phyloP scores from a whole-genome alignment of 148 eudicot genomes.

The Nepenthes gracilis region DNA sequence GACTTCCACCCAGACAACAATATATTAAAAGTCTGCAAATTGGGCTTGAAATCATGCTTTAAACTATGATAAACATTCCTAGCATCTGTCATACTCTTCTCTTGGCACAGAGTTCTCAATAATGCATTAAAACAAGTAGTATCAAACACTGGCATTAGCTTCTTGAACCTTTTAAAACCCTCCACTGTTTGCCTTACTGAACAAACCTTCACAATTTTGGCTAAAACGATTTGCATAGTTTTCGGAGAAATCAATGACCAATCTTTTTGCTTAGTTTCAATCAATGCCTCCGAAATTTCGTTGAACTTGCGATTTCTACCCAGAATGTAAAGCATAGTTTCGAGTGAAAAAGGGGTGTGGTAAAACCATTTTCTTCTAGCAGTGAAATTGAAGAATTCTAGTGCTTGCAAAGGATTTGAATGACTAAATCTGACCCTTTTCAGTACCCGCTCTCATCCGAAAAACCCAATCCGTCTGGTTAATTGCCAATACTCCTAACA shows the following conservation, averaged over 20 bases:
- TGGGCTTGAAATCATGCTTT: no score
- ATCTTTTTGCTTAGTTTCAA: conserved; percentile 47
- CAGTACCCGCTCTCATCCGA: conserved; percentile 32
- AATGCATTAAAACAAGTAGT: no score
- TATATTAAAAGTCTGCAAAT: no score
- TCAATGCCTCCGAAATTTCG: conserved; percentile 49
- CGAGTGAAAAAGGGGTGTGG: conserved; percentile 61
- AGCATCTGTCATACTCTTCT: no score
- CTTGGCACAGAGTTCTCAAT: no score
- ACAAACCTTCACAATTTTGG: conserved; percentile 59
- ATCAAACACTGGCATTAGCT: not conserved
- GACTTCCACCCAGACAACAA: no score
- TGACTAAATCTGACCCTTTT: conserved; percentile 78
- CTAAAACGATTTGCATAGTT: conserved; percentile 68
- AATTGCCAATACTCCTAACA: no score
- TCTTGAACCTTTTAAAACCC: conserved; percentile 48
- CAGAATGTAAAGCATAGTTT: conserved; percentile 67
- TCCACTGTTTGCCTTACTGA: conserved; percentile 74
- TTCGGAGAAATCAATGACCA: conserved; percentile 41
- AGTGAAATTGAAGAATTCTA: conserved; percentile 44
- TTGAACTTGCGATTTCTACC: conserved; percentile 57
- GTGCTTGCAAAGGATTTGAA: conserved; percentile 48
- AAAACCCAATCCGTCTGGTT: no score
- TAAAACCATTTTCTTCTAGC: conserved; percentile 38
- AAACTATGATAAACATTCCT: no score